phyloP scores from a whole-genome alignment of 169 alveolate genomes.

The Plasmodium adleri region DNA sequence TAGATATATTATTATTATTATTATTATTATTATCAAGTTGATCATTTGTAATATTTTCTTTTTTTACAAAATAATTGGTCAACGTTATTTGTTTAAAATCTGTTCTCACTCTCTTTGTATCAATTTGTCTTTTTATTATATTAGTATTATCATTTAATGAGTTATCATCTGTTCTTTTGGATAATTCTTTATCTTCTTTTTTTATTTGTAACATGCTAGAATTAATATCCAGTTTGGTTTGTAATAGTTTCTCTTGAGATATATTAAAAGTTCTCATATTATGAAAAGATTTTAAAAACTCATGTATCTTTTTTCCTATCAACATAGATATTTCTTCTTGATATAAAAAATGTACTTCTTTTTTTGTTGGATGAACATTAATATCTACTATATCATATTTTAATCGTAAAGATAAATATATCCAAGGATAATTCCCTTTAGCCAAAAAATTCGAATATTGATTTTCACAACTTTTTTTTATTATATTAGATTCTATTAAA shows the following conservation, averaged over 20 bases:
- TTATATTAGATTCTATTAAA: slow-evolving; percentile 88
- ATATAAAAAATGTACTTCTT: slow-evolving; percentile 90
- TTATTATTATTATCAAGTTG: slow-evolving; percentile 8
- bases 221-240: slow-evolving; percentile 17
- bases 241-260: slow-evolving; percentile 10
- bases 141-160: neutral
- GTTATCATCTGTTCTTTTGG: neutral
- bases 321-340: slow-evolving; percentile 88
- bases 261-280: slow-evolving; percentile 33
- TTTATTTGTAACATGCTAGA: slow-evolving; percentile 17
- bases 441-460: slow-evolving; percentile 82
- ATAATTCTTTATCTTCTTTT: neutral
- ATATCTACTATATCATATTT: slow-evolving; percentile 96
- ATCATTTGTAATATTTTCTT: slow-evolving; percentile 11
- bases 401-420: slow-evolving; percentile 93
- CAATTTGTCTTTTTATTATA: slow-evolving; percentile 4
- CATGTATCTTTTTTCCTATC: slow-evolving; percentile 78
- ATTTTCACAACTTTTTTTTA: slow-evolving; percentile 75
- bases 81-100: slow-evolving; percentile 49
- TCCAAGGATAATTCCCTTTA: slow-evolving; percentile 88
- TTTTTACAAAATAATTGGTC: slow-evolving; percentile 57
- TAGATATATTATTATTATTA: too few relatives aligned
- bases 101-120: slow-evolving; percentile 58
- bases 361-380: slow-evolving; percentile 99
- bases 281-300: slow-evolving; percentile 32